phyloP scores from a whole-genome alignment of 2,329 filamentous ascomycete genomes.

The Verticillium longisporum region DNA sequence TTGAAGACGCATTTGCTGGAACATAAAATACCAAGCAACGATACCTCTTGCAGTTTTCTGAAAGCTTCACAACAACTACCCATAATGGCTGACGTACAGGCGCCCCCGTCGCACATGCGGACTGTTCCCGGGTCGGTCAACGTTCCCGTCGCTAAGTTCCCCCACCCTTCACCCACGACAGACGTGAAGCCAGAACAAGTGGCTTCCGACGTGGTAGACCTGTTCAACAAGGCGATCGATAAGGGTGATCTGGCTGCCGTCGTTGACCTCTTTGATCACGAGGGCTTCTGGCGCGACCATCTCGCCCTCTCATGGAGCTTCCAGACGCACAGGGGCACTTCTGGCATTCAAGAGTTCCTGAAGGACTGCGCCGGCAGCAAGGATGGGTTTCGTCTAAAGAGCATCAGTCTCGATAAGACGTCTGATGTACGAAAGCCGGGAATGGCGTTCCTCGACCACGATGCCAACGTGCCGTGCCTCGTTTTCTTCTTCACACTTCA shows the following conservation, averaged over 20 bases:
- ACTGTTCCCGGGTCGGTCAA: slow-evolving; percentile 45
- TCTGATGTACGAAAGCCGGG: slow-evolving; percentile 22
- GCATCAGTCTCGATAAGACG: slow-evolving; percentile 33
- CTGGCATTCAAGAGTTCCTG: background rate
- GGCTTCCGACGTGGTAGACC: slow-evolving; percentile 27
- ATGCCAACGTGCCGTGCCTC: slow-evolving; percentile 43
- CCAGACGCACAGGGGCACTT: slow-evolving; percentile 15
- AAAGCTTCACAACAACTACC: too few species aligned
- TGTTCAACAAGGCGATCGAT: slow-evolving; percentile 32
- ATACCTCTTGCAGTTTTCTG: too few species aligned
- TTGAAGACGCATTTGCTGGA: background rate
- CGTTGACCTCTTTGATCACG: slow-evolving; percentile 28
- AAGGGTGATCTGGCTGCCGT: slow-evolving; percentile 25
- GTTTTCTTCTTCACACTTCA: slow-evolving; percentile 49
- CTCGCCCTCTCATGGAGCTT: slow-evolving; percentile 50
- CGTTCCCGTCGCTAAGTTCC: slow-evolving; percentile 38
- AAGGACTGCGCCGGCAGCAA: background rate
- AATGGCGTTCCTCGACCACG: slow-evolving; percentile 26
- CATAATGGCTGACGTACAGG: background rate
- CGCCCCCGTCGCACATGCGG: background rate
- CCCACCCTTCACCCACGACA: slow-evolving; percentile 18
- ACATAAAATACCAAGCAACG: too few species aligned
- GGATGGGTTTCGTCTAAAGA: slow-evolving; percentile 25
- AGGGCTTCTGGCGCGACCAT: slow-evolving; percentile 54
- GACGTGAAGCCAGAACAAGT: slow-evolving; percentile 27